Evolutionary conservation across 495 filamentous ascomycete species (phyloP).

Genomic region (Trichoderma reesei): DNA sequence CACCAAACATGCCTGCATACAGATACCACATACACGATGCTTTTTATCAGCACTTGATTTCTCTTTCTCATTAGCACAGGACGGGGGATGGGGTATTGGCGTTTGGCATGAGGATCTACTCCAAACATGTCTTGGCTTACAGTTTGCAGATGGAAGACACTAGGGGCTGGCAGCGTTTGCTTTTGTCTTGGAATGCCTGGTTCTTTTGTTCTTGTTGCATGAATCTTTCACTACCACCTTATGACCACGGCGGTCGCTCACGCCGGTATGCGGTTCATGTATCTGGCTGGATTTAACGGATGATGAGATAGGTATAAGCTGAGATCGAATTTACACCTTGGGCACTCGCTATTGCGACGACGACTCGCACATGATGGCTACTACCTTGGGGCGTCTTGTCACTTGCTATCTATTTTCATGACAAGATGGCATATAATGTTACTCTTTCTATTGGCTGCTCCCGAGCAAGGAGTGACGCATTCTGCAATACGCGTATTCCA

Average conservation of each 20-base stretch:
- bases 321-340: background rate
- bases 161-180: slow-evolving; percentile 3
- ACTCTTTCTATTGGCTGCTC: background rate
- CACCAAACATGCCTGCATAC: background rate
- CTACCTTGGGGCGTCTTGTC: background rate
- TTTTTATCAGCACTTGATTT: background rate
- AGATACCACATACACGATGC: slow-evolving; percentile 8
- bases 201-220: background rate
- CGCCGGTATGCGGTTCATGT: slow-evolving; percentile 1
- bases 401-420: background rate
- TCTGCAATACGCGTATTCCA: background rate
- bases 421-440: background rate
- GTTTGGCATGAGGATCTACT: background rate
- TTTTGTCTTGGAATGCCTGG: background rate
- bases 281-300: background rate
- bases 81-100: background rate
- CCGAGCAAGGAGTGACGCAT: background rate
- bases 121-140: background rate
- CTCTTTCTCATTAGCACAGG: background rate
- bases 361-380: background rate
- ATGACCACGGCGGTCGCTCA: background rate
- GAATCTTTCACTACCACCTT: background rate
- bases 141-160: background rate
- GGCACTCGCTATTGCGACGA: background rate
- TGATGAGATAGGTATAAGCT: background rate